These are phyloP conservation scores for Curvularia sp. DNA, from an alignment of 2,329 filamentous ascomycete species.

Conservation along the genomic window DNA sequence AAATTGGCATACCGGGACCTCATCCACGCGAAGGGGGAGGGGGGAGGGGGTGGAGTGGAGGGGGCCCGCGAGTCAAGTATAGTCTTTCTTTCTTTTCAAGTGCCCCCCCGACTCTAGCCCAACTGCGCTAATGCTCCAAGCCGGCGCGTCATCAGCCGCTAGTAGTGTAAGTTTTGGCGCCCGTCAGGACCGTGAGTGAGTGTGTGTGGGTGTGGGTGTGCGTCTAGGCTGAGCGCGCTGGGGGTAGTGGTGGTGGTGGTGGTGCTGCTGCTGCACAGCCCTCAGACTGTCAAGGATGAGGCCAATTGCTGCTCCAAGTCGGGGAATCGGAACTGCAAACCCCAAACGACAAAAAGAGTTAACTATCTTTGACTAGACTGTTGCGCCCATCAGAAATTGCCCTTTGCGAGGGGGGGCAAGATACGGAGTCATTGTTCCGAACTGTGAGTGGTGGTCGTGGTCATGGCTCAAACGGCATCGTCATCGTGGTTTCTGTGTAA, in stretches of 20 bases:
- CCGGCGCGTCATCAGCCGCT: conserved; percentile 15
- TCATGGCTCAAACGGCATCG: too few species aligned
- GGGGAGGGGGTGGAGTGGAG: too few species aligned
- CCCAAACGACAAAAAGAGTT: conserved; percentile 7
- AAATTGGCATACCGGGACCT: conserved; percentile 9
- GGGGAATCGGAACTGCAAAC: conserved; percentile 15
- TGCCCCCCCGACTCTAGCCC: conserved; percentile 4
- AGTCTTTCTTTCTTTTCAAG: conserved; percentile 2
- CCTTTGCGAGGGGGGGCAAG: too few species aligned
- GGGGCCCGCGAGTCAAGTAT: conserved; percentile 15
- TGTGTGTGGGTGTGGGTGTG: too few species aligned
- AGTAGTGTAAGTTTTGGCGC: conserved; percentile 7
- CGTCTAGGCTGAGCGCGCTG: conserved; percentile 1
- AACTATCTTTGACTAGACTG: too few species aligned
- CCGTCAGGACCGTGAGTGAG: not conserved
- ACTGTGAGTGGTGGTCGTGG: too few species aligned
- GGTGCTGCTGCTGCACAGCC: conserved; percentile 13
- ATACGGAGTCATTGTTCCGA: too few species aligned
- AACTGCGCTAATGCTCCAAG: conserved; percentile 15
- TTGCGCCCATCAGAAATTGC: too few species aligned
- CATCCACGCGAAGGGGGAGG: conserved; percentile 22
- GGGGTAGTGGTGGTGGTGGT: too few species aligned
- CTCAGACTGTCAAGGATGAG: conserved; percentile 15
- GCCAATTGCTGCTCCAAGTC: conserved; percentile 10
- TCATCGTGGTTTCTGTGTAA: too few species aligned